Percentiles rank a stretch among this genome's conserved stretches.
Conservation (phyloP, 352 stramenopile genomes). For the Pythium guiyangense region DNA sequence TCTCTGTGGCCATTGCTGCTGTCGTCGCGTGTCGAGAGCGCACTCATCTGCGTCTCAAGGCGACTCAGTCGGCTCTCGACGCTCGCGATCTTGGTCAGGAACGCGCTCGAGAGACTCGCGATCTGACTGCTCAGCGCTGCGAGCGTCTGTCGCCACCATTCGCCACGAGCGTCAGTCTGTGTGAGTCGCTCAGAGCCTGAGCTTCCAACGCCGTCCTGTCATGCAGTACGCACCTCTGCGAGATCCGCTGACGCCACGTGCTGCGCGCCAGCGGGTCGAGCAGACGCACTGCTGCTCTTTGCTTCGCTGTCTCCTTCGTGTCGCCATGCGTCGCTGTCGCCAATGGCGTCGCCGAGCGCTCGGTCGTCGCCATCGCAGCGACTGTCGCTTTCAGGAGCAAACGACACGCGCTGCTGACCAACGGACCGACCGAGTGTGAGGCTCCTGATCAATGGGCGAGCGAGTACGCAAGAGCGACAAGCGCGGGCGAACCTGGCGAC, state of each 20-base stretch:
- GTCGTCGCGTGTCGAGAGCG: constrained; percentile 9
- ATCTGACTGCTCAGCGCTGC: constrained; percentile 28
- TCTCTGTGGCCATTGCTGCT: constrained; percentile 3
- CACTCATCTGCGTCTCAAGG: constrained; percentile 28
- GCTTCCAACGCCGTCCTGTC: too few relatives aligned
- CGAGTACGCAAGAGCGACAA: not conserved
- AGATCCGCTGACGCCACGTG: not conserved
- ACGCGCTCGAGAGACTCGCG: constrained; percentile 20
- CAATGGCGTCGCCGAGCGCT: not conserved
- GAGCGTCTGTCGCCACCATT: constrained; percentile 9
- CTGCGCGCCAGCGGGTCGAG: not conserved
- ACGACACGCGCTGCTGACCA: not conserved
- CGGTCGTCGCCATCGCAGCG: not conserved
- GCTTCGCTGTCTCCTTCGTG: not conserved
- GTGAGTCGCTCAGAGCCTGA: too few relatives aligned
- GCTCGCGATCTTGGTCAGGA: constrained; percentile 30
- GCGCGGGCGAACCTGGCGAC: not conserved
- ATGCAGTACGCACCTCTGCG: constrained; percentile 2
- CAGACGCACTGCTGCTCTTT: not conserved
- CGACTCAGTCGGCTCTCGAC: constrained; percentile 29
- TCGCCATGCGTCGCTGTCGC: too few relatives aligned
- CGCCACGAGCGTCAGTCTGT: too few relatives aligned
- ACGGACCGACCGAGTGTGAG: not conserved
- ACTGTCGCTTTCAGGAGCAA: not conserved
- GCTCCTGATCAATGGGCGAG: not conserved